Base-by-base conservation (phyloP, 1,284 basidiomycete species). In the Athelia psychrophila region DNA sequence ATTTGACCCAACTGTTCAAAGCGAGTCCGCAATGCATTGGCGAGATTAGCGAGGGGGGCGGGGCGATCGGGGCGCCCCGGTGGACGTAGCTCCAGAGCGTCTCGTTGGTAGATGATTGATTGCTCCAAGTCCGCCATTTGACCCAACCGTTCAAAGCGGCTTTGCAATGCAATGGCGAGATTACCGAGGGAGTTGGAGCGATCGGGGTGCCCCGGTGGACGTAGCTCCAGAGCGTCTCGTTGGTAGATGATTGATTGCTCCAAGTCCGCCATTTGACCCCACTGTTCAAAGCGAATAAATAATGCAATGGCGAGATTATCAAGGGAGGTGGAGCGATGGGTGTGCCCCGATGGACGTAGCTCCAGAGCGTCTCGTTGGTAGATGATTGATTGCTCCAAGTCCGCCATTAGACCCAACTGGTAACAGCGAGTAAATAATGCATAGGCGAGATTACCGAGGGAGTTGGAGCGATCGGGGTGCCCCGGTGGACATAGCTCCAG, bases 101-200 rank as follows among this genome's bases (percentile, higher is more conserved):
- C 63, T 16, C 58, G 64, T 27, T 47, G 57, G 50, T 55, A 58
- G 3, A 60, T 56, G 16, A 68, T 60, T 3, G 63, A 60, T 33
- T 49, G 57, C 18, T 58, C 27, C 27, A 30, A 30, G 27, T 30
- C 27, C 13, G 27, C 27, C 6, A 30, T 30, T 30, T 30, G 27
- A 30, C 27, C 27, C 27, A 30, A 30, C 27, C 13, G 27, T 30
- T 30, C 27, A 30, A 30, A 30, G 6, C 27, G 27, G 13, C 6
- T 30, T 5, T 13, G 13, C 27, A 30, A 30, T 30, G 27, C 27
- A 30, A 13, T 13, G 5, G 27, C 27, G 13, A 30, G 48, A 50
- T 27, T 57, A 19, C 47, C 51, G 12, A 65, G 57, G 35, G 60
- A 55, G 24, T 51, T 22, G n/a, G 49, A 30, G 36, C 64, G 62